Evolutionary conservation across 2,329 filamentous ascomycete genomes (phyloP), one percentile per base, ranked within the genome.

Genomic region (Ceratocystis colombiana): DNA sequence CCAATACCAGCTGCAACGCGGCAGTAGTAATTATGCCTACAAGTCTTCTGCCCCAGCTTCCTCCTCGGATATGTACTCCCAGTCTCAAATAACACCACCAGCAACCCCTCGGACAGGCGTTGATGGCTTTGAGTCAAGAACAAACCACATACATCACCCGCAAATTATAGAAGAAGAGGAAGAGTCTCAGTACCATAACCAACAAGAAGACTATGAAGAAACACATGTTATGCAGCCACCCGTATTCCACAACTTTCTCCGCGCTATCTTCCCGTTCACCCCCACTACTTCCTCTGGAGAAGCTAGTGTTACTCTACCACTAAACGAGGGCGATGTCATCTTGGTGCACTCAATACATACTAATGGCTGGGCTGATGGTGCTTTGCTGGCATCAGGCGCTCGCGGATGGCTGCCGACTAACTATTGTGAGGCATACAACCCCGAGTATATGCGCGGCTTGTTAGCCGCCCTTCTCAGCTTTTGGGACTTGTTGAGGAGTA

Each of bases 281-380:
- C 91, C 93, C 0, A 85, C 82, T 68, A 86, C 87, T 71, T 83
- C 88, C 53, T 84, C 90, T 68, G 85, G 85, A n/a, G 89, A 92
- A 67, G 88, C 88, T 10, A 94, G 90, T 8, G 88, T 97, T 66
- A 97, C 93, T 10, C 80, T 96, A 10, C 88, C 91, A 25, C 82
- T 99, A 66, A 89, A 89, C 71, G 88, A 94, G 73, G 94, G 94
- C 68, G 94, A 99, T 72, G 84, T 99, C 62, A 88, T 99, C 65
- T 78, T 99, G 67, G 88, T 99, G 25, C 94, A 99, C 75, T 96
- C 94, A 3, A 89, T 97, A 70, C 94, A 99, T 76, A 94, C 90
- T 68, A 99, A 97, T 77, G 94, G 94, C 71, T 99, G 94, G 94
- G 94, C 94, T 41, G 94, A 99, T 75, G 94, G 94, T 64, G 99